These are phyloP conservation scores for Rhynchospora pubera DNA, from an alignment of 176 grass and related monocot species.

Conservation along the genomic window DNA sequence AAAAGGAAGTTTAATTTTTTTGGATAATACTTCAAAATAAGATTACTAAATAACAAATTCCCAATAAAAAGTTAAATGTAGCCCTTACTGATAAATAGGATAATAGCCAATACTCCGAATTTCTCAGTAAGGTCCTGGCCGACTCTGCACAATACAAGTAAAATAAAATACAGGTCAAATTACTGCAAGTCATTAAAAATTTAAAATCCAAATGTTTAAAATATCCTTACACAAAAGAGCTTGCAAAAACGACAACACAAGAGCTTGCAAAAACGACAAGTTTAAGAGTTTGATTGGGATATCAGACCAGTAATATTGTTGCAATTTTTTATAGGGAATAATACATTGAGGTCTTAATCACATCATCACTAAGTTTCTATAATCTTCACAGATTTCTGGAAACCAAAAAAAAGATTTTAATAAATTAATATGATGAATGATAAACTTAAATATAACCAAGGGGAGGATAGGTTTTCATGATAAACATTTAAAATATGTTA, in stretches of 20 bases:
- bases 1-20: background rate
- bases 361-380: background rate
- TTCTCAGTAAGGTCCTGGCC: background rate
- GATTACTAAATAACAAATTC: background rate
- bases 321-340: background rate
- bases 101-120: background rate
- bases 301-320: background rate
- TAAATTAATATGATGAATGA: background rate
- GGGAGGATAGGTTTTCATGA: background rate
- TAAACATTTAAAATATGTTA: background rate
- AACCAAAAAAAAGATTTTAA: background rate
- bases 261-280: too few relatives aligned
- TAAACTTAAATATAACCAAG: too few relatives aligned
- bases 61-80: background rate
- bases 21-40: background rate
- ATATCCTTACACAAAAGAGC: background rate
- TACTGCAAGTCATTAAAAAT: background rate
- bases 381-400: background rate
- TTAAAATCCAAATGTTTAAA: background rate
- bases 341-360: background rate
- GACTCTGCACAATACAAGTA: background rate
- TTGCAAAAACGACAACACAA: background rate
- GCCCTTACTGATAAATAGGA: constrained; percentile 5
- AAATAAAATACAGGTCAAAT: background rate
- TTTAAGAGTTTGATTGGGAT: background rate